phyloP scores from a whole-genome alignment of 129 eudicot genomes.

The Silybum marianum region DNA sequence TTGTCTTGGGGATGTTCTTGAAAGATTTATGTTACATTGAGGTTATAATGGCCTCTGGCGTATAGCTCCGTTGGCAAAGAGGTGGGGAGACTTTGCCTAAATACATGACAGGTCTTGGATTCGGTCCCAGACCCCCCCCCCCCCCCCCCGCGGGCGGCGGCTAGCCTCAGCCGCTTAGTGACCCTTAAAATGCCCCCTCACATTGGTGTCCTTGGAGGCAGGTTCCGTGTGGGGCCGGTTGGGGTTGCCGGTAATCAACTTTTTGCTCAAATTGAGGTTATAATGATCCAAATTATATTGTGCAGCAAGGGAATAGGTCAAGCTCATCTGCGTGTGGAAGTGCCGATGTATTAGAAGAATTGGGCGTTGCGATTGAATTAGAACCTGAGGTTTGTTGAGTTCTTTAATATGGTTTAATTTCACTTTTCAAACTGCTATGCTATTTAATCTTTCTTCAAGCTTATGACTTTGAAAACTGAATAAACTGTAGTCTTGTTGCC shows the following conservation, averaged over 20 bases:
- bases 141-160: too few species aligned
- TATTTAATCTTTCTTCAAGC: background rate
- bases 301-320: constrained; percentile 93
- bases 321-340: constrained; percentile 98
- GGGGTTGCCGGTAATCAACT: too few species aligned
- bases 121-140: too few species aligned
- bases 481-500: background rate
- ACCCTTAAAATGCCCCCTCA: too few species aligned
- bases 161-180: too few species aligned
- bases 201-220: too few species aligned
- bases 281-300: constrained; percentile 21
- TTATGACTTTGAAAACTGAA: constrained; percentile 5
- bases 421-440: background rate
- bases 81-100: too few species aligned
- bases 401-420: background rate
- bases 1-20: background rate
- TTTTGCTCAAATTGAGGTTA: constrained; percentile 18
- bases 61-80: too few species aligned
- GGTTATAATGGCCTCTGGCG: constrained; percentile 25
- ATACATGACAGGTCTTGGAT: too few species aligned
- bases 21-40: constrained; percentile 11
- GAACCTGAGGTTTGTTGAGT: constrained; percentile 71
- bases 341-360: constrained; percentile 89
- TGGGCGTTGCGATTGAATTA: constrained; percentile 79
- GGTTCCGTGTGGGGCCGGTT: too few species aligned